A percentile compares a stretch with the other conserved stretches of the same genome.
These are phyloP conservation scores for Entoloma clypeatum DNA, from an alignment of 1,284 basidiomycete genomes.

Conservation along the genomic window DNA sequence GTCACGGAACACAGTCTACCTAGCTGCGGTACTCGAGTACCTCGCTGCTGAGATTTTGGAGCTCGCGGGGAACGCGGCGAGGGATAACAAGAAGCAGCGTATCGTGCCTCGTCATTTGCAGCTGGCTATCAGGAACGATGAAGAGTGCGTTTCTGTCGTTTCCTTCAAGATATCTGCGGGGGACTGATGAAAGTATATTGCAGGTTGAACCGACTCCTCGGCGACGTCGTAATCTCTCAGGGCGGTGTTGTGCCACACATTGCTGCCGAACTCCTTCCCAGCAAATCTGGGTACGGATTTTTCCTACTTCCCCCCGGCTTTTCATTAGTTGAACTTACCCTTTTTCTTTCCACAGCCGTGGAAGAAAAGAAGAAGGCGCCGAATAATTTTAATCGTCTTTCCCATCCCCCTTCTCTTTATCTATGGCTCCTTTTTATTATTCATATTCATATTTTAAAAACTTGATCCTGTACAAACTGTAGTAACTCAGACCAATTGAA, in stretches of 20 bases:
- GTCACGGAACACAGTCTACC: conserved; percentile 58
- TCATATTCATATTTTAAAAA: conserved; percentile 16
- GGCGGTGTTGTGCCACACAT: conserved; percentile 80
- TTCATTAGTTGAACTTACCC: conserved; percentile 11
- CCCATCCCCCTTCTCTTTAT: background rate
- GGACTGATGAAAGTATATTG: conserved; percentile 7
- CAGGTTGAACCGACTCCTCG: conserved; percentile 68
- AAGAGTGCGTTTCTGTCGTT: conserved; percentile 49
- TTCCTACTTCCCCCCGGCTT: background rate
- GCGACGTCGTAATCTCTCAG: conserved; percentile 85
- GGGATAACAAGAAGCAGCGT: conserved; percentile 86
- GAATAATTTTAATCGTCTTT: conserved; percentile 23
- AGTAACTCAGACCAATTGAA: no score
- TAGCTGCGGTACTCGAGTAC: conserved; percentile 74
- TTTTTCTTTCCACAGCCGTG: conserved; percentile 21
- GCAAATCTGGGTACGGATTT: conserved; percentile 35
- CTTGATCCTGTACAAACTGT: no score
- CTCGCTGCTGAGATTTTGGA: conserved; percentile 88
- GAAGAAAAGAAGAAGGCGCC: conserved; percentile 38
- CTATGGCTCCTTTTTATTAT: conserved; percentile 10
- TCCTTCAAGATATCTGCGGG: conserved; percentile 1
- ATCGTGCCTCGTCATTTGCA: conserved; percentile 87
- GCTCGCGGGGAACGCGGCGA: conserved; percentile 82
- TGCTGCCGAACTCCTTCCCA: conserved; percentile 41
- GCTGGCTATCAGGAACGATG: conserved; percentile 85